Base-by-base conservation (phyloP, 2,329 filamentous ascomycete species). In the Penicillium sp. region DNA sequence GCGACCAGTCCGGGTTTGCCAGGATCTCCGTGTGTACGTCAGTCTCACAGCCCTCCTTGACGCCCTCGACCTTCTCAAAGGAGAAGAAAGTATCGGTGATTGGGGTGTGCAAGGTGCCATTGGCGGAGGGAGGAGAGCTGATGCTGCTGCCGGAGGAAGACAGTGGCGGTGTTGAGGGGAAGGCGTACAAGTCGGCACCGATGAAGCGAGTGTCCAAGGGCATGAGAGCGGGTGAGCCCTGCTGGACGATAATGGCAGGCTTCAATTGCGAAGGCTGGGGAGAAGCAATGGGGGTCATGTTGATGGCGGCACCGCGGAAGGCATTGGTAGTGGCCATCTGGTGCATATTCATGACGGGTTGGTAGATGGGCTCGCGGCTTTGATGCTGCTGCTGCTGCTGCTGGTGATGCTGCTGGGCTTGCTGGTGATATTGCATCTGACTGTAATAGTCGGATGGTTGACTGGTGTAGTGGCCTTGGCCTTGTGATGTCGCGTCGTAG, bases 121-220 rank as follows among this genome's bases (percentile, higher is more conserved):
- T 87, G 72, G 82, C 87, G 56, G 88, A 88, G 45, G 82, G 83
- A 24, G 93, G 91, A 80, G 91, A 96, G 78, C 90, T 91, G 66
- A 91, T 88, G 50, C 84, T 86, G 79, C 91, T 96, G 60, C 89
- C 88, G 24, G 90, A 88, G 2, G 89, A 87, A 20, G 92, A 96
- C 64, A 97, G 81, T 39, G 91, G 89, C 42, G 92, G 92, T 17
- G 92, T 97, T 7, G 90, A 86, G 27, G 92, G 92, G 68, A 90
- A 90, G 74, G 87, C 89, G 59, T 85, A 82, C 62, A 79, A 74
- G 52, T 87, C 84, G 24, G 75, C 73, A 62, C 86, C 81, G 63
- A 80, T 77, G 55, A 89, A 83, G 62, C 91, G 87, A 13, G 89
- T 90, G 72, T 96, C 89, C 59, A 96, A 76, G 65, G 91, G 80